Evolutionary conservation across 768 basidiomycete species (phyloP).

Genomic region (Termitomyces sp.): DNA sequence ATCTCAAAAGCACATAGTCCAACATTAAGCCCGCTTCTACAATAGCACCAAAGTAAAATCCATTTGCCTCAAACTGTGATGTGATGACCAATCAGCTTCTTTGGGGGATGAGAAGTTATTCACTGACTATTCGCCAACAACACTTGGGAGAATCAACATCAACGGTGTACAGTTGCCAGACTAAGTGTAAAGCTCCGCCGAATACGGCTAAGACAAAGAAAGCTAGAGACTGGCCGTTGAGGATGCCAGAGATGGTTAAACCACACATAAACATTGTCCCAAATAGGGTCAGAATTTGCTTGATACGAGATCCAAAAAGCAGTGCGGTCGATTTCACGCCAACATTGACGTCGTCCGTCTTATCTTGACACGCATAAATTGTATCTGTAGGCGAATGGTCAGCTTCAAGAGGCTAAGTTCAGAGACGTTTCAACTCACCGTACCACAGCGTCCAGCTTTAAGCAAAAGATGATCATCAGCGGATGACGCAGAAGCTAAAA

Average conservation of each 20-base stretch:
- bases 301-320: constrained; percentile 44
- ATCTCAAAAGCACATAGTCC: constrained; percentile 2
- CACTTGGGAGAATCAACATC: constrained; percentile 10
- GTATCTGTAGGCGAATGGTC: constrained; percentile 32
- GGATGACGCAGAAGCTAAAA: background rate
- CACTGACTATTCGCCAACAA: constrained; percentile 11
- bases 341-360: constrained; percentile 50
- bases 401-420: background rate
- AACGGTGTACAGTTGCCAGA: constrained; percentile 8
- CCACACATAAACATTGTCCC: constrained; percentile 19
- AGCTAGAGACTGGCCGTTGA: constrained; percentile 18
- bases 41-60: constrained; percentile 7
- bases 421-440: constrained; percentile 6
- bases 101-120: too few species aligned
- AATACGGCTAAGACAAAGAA: constrained; percentile 5
- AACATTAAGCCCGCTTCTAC: constrained; percentile 1
- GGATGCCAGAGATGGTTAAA: constrained; percentile 21
- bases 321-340: constrained; percentile 63
- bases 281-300: constrained; percentile 41
- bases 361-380: constrained; percentile 60
- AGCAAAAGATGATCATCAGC: background rate
- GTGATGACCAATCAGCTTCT: background rate
- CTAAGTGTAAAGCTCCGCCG: constrained; percentile 6
- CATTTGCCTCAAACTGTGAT: constrained; percentile 8
- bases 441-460: constrained; percentile 15